Conservation (phyloP, 139 green algal species). For the Micractinium sp. region DNA sequence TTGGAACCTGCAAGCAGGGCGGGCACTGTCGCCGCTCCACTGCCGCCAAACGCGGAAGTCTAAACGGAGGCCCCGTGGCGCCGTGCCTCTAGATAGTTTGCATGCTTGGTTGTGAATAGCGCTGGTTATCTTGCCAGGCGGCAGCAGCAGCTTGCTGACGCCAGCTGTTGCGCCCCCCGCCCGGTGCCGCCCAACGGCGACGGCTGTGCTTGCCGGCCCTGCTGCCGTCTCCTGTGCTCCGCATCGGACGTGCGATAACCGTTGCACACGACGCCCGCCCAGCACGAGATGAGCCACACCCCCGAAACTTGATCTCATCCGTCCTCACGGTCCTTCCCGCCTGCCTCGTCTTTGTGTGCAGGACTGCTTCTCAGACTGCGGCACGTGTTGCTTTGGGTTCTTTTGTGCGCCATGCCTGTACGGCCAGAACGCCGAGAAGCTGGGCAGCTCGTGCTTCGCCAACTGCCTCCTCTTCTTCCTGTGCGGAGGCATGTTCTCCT, state of each 20-base stretch:
- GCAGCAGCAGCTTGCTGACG: too few relatives aligned
- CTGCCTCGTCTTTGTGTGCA: background rate
- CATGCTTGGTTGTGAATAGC: too few relatives aligned
- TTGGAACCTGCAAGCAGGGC: background rate
- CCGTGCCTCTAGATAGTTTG: too few relatives aligned
- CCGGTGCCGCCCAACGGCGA: too few relatives aligned
- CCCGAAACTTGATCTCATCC: background rate
- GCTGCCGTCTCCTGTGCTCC: too few relatives aligned
- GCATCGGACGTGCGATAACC: too few relatives aligned
- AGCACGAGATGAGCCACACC: background rate
- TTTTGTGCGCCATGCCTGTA: background rate
- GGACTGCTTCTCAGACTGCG: slow-evolving; percentile 2
- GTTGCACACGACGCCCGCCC: too few relatives aligned
- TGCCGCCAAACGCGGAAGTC: background rate
- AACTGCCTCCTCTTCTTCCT: slow-evolving; percentile 19
- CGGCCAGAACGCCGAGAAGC: slow-evolving; percentile 10
- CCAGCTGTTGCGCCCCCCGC: too few relatives aligned
- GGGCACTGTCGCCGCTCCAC: background rate
- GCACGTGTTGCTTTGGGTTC: background rate
- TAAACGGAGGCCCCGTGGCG: too few relatives aligned
- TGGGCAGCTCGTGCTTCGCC: slow-evolving; percentile 17
- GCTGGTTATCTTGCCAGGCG: too few relatives aligned
- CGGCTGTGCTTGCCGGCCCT: too few relatives aligned
- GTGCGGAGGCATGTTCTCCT: background rate
- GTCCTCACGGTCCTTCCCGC: background rate